These are phyloP conservation scores for Mortierella sp. DNA, from an alignment of 371 early-diverging fungal species.

Conservation along the genomic window DNA sequence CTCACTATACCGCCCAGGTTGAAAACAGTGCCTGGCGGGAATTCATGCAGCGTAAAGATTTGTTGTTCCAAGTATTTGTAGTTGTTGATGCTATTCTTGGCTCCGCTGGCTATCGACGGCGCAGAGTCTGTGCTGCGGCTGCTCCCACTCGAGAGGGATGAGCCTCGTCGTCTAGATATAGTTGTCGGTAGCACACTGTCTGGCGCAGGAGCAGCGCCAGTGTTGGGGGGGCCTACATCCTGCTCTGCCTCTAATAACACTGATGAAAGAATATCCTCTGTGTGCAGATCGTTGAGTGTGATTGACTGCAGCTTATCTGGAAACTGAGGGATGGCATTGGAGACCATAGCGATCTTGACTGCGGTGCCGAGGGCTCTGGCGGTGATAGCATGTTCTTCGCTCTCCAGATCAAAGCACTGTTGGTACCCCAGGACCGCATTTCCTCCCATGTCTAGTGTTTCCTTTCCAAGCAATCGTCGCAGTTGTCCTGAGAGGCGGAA, in stretches of 20 bases:
- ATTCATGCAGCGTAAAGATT: slow-evolving; percentile 64
- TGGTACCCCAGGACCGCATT: slow-evolving; percentile 77
- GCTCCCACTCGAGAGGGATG: slow-evolving; percentile 31
- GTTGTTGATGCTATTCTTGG: slow-evolving; percentile 53
- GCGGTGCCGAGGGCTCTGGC: slow-evolving; percentile 81
- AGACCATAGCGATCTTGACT: slow-evolving; percentile 57
- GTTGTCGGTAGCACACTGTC: slow-evolving; percentile 14
- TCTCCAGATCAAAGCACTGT: slow-evolving; percentile 79
- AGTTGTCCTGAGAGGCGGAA: slow-evolving; percentile 71
- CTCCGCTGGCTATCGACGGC: slow-evolving; percentile 44
- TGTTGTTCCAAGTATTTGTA: slow-evolving; percentile 59
- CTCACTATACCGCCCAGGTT: slow-evolving; percentile 77
- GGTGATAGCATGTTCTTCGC: slow-evolving; percentile 72
- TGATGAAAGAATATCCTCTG: slow-evolving; percentile 30
- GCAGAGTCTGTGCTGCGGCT: slow-evolving; percentile 47
- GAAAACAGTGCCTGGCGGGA: slow-evolving; percentile 68
- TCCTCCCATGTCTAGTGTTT: slow-evolving; percentile 75
- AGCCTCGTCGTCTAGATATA: slow-evolving; percentile 25
- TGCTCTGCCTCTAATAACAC: slow-evolving; percentile 27
- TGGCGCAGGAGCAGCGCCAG: slow-evolving; percentile 11
- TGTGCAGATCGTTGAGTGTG: slow-evolving; percentile 29
- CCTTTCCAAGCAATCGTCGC: slow-evolving; percentile 72
- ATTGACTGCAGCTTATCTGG: slow-evolving; percentile 28
- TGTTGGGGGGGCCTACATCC: slow-evolving; percentile 13
- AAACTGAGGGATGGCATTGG: slow-evolving; percentile 27